A percentile compares a stretch with the other conserved stretches of the same genome.
Evolutionary conservation across 148 eudicot species (phyloP).

Genomic region (Beta vulgaris): DNA sequence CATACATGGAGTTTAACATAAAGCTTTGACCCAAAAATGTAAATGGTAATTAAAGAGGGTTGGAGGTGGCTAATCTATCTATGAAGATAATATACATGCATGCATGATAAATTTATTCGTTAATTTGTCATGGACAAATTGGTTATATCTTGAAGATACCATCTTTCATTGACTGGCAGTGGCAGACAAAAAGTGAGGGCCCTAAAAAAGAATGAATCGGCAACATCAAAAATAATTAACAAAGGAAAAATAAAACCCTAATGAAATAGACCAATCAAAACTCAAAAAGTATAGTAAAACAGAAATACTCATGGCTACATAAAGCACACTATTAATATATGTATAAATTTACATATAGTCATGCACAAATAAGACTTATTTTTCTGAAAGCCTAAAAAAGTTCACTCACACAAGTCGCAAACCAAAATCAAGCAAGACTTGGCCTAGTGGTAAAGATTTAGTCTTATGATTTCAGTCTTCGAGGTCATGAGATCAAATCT

Average conservation of each 20-base stretch:
- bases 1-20: too few species aligned
- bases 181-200: conserved; percentile 4
- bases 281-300: neutral
- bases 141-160: neutral
- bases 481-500: too few species aligned
- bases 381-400: too few species aligned
- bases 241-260: neutral
- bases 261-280: conserved; percentile 10
- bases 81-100: neutral
- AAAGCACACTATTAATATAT: neutral
- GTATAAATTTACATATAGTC: too few species aligned
- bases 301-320: neutral
- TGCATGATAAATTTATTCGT: neutral
- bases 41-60: too few species aligned
- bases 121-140: neutral
- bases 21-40: too few species aligned
- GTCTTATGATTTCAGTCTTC: too few species aligned
- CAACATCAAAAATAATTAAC: conserved; percentile 8
- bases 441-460: too few species aligned
- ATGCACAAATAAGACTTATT: too few species aligned
- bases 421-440: too few species aligned
- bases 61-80: too few species aligned
- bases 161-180: neutral
- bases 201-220: conserved; percentile 7
- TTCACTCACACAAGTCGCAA: too few species aligned